Evolutionary conservation across 1,139 yeast species (phyloP), one percentile per base, ranked within the genome.

Genomic region (Eremothecium cymbalariae): DNA sequence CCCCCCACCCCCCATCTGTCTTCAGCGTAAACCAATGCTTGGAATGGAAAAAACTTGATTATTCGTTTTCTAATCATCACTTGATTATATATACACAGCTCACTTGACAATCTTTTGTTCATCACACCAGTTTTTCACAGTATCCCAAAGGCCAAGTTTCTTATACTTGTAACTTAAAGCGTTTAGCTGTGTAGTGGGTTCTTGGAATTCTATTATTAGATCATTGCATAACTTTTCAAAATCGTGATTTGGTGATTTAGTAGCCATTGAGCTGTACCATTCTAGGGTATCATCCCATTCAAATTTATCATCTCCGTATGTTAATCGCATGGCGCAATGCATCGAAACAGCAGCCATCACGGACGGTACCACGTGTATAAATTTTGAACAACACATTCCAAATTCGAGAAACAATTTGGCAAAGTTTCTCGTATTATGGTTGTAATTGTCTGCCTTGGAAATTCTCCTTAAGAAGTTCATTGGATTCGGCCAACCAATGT

Each of bases 401-500:
- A 84, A 76, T 59, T 90, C 98, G 46, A 90, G 64, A 40, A 90
- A 63, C 59, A 84, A 86, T 59, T 90, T 90, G 26, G 94, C 96
- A 46, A 85, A 69, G 6, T 95, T 84, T 57, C 97, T 75, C 28
- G 90, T 77, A 55, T 79, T 84, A 38, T 82, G 81, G 59, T 88
- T 94, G 59, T 86, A 88, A 54, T 82, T 85, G 60, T 90, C 97
- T 31, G 96, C 96, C 57, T 85, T 86, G 31, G 95, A 84, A 36
- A 86, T 82, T 55, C 97, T 72, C 55, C 97, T 74, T 51, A 90
- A 65, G 54, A 88, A 90, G 61, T 86, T 86, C 81, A 90, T 79
- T 35, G 97, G 97, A 56, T 83, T 86, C 25, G 97, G 95, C 58
- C 82, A 85, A 46, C 85, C 79, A 53, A 90, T 69, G 54, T 85